Percentiles rank a stretch among this genome's conserved stretches.
These are phyloP conservation scores for Calophaca sinica DNA, from an alignment of 306 rosid genomes.

Conservation along the genomic window DNA sequence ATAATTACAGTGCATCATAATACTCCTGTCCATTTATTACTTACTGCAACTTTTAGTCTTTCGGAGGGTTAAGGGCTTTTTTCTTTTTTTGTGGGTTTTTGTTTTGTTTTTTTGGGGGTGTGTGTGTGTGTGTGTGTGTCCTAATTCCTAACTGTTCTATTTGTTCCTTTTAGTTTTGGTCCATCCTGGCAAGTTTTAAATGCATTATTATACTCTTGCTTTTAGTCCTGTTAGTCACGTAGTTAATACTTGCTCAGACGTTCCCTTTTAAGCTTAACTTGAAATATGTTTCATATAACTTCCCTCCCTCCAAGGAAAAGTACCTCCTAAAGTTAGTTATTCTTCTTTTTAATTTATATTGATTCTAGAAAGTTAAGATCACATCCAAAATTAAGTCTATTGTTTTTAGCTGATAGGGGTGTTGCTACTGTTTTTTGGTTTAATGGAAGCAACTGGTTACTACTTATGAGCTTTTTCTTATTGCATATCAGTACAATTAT, in stretches of 20 bases:
- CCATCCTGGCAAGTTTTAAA: background rate
- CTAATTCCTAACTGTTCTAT: conserved; percentile 6
- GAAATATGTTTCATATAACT: background rate
- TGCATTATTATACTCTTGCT: background rate
- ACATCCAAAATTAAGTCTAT: background rate
- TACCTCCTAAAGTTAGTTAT: conserved; percentile 4
- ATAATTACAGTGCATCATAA: background rate
- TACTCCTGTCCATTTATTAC: background rate
- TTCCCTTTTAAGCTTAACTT: conserved; percentile 14
- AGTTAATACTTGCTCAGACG: conserved; percentile 6
- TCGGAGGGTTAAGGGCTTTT: conserved; percentile 25
- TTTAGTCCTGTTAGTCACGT: background rate
- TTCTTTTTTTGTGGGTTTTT: no score
- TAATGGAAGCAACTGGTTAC: background rate
- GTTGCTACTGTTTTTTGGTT: background rate
- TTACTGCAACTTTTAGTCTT: conserved; percentile 3
- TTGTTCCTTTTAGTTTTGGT: background rate
- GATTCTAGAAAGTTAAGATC: conserved; percentile 9
- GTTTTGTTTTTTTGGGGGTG: no score
- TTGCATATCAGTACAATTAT: background rate
- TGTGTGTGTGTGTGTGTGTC: no score
- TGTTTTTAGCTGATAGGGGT: background rate
- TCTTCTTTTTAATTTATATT: background rate
- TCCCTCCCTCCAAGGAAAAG: background rate
- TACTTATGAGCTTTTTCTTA: background rate